phyloP scores from a whole-genome alignment of 73 alveolate genomes.

The Breviolum minutum region DNA sequence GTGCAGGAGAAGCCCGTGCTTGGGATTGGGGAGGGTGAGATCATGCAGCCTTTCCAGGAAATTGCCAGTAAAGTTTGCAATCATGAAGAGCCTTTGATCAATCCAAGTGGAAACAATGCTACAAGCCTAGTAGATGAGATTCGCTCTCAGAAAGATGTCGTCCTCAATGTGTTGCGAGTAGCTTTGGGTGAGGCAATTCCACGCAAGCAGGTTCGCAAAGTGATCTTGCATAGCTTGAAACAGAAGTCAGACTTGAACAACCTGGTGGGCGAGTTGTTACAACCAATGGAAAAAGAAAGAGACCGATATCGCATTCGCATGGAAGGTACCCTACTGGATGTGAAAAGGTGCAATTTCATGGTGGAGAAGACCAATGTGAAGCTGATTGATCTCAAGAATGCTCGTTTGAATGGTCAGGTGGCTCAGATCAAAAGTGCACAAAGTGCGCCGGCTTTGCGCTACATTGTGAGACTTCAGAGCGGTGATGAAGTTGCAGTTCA shows the following conservation, averaged over 20 bases:
- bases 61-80: neutral
- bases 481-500: neutral
- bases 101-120: neutral
- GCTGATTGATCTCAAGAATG: neutral
- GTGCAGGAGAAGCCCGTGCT: neutral
- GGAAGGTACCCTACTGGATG: neutral
- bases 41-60: neutral
- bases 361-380: neutral
- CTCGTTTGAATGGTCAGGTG: neutral
- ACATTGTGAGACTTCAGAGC: neutral
- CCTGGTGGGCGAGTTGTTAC: neutral
- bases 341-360: neutral
- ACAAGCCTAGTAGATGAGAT: neutral
- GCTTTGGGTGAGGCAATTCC: neutral
- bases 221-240: slow-evolving; percentile 7
- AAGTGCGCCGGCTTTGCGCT: neutral
- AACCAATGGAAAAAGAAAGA: neutral
- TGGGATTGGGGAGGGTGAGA: neutral
- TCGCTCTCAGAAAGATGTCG: neutral
- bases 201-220: neutral
- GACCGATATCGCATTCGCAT: no score
- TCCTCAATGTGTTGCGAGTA: neutral
- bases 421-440: neutral
- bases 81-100: neutral
- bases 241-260: neutral